phyloP scores from a whole-genome alignment of 768 basidiomycete species.

The Trametes gibbosa region DNA sequence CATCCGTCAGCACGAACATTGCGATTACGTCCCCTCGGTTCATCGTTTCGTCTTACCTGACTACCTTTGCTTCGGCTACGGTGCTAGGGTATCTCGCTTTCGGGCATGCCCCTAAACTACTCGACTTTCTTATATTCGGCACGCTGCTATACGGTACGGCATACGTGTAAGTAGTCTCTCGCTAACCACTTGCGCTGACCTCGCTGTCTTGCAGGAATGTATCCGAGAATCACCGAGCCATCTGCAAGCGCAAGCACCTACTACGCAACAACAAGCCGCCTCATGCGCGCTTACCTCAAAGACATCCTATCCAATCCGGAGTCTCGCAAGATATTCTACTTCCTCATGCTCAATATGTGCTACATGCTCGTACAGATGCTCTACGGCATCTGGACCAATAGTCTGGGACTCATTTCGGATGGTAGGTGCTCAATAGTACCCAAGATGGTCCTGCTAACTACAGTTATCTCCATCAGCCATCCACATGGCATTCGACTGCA shows the following conservation, averaged over 20 bases:
- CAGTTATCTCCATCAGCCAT: slow-evolving; percentile 60
- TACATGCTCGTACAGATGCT: slow-evolving; percentile 98
- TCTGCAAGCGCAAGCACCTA: slow-evolving; percentile 12
- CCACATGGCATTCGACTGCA: slow-evolving; percentile 99
- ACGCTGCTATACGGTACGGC: slow-evolving; percentile 64
- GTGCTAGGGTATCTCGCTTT: slow-evolving; percentile 63
- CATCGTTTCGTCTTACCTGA: slow-evolving; percentile 58
- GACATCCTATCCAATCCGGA: slow-evolving; percentile 89
- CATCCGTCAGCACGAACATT: slow-evolving; percentile 46
- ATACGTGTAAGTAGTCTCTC: neutral
- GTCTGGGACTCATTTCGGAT: slow-evolving; percentile 93
- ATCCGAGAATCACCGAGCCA: slow-evolving; percentile 2
- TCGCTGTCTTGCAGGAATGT: slow-evolving; percentile 7
- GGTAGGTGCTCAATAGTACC: slow-evolving; percentile 43
- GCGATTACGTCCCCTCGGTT: slow-evolving; percentile 47
- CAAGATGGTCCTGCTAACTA: neutral
- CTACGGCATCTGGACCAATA: slow-evolving; percentile 98
- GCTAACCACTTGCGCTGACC: neutral
- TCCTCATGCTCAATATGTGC: slow-evolving; percentile 88
- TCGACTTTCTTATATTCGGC: slow-evolving; percentile 55
- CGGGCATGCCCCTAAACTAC: slow-evolving; percentile 54
- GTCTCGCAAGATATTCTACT: slow-evolving; percentile 95
- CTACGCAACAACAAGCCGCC: slow-evolving; percentile 26
- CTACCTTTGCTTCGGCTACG: slow-evolving; percentile 44
- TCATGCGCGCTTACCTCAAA: slow-evolving; percentile 72